Evolutionary conservation across 1,284 basidiomycete species (phyloP).

Genomic region (Ustilago sp.): DNA sequence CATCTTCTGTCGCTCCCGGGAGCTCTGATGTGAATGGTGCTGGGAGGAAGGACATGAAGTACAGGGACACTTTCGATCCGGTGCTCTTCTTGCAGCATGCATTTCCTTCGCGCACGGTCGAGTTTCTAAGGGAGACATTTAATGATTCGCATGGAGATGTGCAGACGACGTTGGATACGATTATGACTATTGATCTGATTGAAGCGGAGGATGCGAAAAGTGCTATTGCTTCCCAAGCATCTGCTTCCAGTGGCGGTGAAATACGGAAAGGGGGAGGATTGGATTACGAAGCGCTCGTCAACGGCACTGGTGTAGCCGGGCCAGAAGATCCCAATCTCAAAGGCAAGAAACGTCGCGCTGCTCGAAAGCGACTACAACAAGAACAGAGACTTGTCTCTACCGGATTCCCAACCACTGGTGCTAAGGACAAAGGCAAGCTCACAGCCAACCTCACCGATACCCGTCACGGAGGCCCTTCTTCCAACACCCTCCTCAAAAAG

Average conservation of each 20-base stretch:
- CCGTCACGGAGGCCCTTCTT: conserved; percentile 45
- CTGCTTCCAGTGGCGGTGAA: neutral
- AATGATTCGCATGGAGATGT: conserved; percentile 49
- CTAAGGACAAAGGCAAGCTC: conserved; percentile 13
- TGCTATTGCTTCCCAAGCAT: conserved; percentile 17
- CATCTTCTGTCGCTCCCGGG: conserved; percentile 9
- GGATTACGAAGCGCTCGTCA: conserved; percentile 51
- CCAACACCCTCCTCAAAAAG: conserved; percentile 21
- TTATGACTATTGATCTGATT: conserved; percentile 59
- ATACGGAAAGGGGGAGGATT: conserved; percentile 28
- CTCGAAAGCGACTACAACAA: conserved; percentile 35
- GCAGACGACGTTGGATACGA: conserved; percentile 52
- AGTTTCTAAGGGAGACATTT: conserved; percentile 53
- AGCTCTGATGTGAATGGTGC: conserved; percentile 6
- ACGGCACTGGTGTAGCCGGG: conserved; percentile 24
- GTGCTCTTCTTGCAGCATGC: conserved; percentile 54
- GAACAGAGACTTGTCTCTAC: conserved; percentile 24
- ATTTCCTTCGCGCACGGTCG: conserved; percentile 48
- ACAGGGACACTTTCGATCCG: conserved; percentile 29
- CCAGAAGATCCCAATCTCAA: conserved; percentile 9
- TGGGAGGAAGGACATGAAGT: neutral
- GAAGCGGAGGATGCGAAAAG: conserved; percentile 46
- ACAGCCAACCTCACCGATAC: conserved; percentile 62
- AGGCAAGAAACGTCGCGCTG: conserved; percentile 52
- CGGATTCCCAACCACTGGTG: neutral